phyloP scores from a whole-genome alignment of 1,284 basidiomycete species.

The Cutaneotrichosporon daszewskae region DNA sequence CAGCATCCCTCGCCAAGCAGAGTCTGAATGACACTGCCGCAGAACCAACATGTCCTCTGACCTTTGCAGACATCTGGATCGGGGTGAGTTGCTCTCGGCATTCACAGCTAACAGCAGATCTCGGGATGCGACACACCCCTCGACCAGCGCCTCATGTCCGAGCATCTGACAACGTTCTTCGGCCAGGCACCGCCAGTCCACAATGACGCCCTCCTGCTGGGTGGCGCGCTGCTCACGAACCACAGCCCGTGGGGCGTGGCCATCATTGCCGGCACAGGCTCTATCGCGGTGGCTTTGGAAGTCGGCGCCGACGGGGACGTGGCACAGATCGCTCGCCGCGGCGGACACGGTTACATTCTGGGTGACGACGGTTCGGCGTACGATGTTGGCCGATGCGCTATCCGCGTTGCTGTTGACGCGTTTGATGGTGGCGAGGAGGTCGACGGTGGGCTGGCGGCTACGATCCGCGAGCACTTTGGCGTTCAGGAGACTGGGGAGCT shows the following conservation, averaged over 20 bases:
- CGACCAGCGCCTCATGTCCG: constrained; percentile 26
- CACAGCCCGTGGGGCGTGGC: constrained; percentile 33
- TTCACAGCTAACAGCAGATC: constrained; percentile 15
- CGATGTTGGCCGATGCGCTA: constrained; percentile 30
- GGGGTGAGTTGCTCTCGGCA: constrained; percentile 18
- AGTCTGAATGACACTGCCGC: no score
- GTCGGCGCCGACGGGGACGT: constrained; percentile 19
- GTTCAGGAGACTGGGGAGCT: constrained; percentile 25
- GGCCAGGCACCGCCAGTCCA: constrained; percentile 11
- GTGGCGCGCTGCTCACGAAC: constrained; percentile 27
- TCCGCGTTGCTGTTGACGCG: constrained; percentile 24
- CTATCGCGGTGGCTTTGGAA: constrained; percentile 27
- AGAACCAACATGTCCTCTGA: constrained; percentile 12
- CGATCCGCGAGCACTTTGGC: constrained; percentile 25
- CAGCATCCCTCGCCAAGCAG: neutral
- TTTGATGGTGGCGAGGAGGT: constrained; percentile 25
- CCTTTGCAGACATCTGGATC: constrained; percentile 26
- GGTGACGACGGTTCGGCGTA: constrained; percentile 38
- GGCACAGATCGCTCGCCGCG: constrained; percentile 23
- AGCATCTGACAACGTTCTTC: constrained; percentile 26
- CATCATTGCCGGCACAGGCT: constrained; percentile 38
- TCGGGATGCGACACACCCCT: constrained; percentile 34
- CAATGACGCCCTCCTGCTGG: constrained; percentile 37
- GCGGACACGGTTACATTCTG: constrained; percentile 34
- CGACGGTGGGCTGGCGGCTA: constrained; percentile 17